These are phyloP conservation scores for Martiniozyma abietophila DNA, from an alignment of 805 yeast genomes.

Conservation along the genomic window DNA sequence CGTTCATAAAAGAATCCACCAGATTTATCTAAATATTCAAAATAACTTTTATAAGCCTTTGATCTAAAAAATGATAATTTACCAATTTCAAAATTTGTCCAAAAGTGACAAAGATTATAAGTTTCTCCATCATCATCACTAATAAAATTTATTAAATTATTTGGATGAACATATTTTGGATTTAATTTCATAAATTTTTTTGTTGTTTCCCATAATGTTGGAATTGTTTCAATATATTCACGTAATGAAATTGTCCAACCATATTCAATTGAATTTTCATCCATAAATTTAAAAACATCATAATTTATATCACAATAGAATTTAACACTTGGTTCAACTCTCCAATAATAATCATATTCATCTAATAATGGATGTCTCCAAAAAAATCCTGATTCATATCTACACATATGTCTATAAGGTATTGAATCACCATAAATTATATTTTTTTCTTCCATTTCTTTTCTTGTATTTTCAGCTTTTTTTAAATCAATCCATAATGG, in stretches of 20 bases:
- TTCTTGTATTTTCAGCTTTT: constrained; percentile 46
- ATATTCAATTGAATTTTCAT: constrained; percentile 60
- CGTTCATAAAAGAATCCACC: constrained; percentile 89
- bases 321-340: constrained; percentile 80
- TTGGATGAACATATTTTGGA: constrained; percentile 50
- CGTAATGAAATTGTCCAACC: constrained; percentile 71
- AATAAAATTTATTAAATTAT: constrained; percentile 60
- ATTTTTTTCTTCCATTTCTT: constrained; percentile 37
- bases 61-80: constrained; percentile 63
- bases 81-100: constrained; percentile 85
- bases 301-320: constrained; percentile 73
- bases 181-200: constrained; percentile 44
- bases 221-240: constrained; percentile 62
- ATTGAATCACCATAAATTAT: constrained; percentile 56
- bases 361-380: constrained; percentile 62
- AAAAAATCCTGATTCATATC: constrained; percentile 84
- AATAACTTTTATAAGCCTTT: constrained; percentile 58
- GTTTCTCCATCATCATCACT: constrained; percentile 57
- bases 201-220: constrained; percentile 70
- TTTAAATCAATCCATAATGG: constrained; percentile 75
- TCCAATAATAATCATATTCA: constrained; percentile 87
- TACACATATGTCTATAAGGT: constrained; percentile 81
- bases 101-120: constrained; percentile 77
- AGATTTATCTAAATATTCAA: constrained; percentile 60
- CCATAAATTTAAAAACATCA: constrained; percentile 74